Base-by-base conservation (phyloP, 306 rosid genomes). In the Cucurbita argyrosperma region DNA sequence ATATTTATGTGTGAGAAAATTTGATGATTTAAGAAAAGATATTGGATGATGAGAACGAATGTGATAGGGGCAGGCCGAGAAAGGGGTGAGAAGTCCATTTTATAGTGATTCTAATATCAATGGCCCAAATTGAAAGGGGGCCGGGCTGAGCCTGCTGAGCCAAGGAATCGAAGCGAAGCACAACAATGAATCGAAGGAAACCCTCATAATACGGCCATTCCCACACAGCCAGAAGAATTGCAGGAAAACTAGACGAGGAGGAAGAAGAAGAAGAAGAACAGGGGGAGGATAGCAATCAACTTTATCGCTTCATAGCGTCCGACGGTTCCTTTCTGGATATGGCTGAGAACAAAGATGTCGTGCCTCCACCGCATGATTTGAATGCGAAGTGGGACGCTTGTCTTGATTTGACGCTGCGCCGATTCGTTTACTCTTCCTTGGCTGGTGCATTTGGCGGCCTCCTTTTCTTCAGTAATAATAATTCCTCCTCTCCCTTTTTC, bases 351-450 rank as follows among this genome's bases (percentile, higher is more conserved):
- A 77, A 72, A 30, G 75, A 59, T 66, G 54, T 50, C 62, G 63
- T 85, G 14, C 76, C 86, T 21, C 79, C 85, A 9, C 77, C 71
- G 78, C 73, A 76, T 81, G 87, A 85, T 71, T 58, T 83, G 43
- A 69, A 81, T 76, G 89, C 89, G 73, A 85, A 83, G 52, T 81
- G 83, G 83, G 89, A 85, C 19, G 87, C 89, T 4, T 85, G 89
- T 35, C 60, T 85, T 68, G 89, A 85, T 81, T 84, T 83, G 80
- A 74, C 89, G 7, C 42, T 85, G 61, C 89, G 87, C 39, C 89
- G 89, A 75, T 83, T 85, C 83, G 87, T 85, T 80, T 85, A 85
- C 74, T 81, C 87, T 37, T 83, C 89, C 78, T 40, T 83, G 58
- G 87, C 80, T 37, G 89, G 87, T 30, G 85, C 87, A 60, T 68